A percentile compares a stretch with the other conserved stretches of the same genome.
Evolutionary conservation across 176 grass and related monocot species (phyloP).

Genomic region (Triticum monococcum): DNA sequence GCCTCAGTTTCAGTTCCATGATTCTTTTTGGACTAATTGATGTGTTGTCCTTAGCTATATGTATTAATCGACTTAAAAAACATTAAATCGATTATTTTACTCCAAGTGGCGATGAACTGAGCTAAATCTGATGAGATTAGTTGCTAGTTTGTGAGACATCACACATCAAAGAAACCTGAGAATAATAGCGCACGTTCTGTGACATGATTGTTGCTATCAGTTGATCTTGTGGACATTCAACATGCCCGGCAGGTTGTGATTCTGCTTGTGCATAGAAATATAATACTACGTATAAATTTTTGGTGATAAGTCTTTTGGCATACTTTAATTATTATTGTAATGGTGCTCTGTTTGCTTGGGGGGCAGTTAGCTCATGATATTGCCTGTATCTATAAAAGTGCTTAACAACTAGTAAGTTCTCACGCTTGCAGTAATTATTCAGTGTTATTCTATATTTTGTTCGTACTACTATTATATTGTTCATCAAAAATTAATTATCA

Average conservation of each 20-base stretch:
- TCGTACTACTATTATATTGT: neutral
- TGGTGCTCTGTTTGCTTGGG: neutral
- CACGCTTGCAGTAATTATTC: neutral
- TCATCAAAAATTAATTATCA: neutral
- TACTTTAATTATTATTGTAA: conserved; percentile 13
- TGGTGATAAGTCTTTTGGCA: neutral
- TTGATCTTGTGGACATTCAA: conserved; percentile 30
- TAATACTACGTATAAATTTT: neutral
- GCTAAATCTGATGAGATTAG: neutral
- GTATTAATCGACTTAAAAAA: neutral
- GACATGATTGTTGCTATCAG: conserved; percentile 7
- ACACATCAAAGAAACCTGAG: neutral
- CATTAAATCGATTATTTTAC: neutral
- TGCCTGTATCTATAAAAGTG: neutral
- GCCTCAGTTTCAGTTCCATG: neutral
- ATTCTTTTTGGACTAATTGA: neutral
- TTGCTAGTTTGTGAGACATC: neutral
- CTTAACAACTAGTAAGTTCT: no score
- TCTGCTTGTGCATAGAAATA: neutral
- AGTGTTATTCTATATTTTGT: no score
- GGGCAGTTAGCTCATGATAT: neutral
- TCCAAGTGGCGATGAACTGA: neutral
- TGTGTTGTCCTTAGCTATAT: neutral
- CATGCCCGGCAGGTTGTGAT: conserved; percentile 24
- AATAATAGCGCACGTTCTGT: neutral